Conservation (phyloP, 2,329 filamentous ascomycete species). For the Fusarium piperis region DNA sequence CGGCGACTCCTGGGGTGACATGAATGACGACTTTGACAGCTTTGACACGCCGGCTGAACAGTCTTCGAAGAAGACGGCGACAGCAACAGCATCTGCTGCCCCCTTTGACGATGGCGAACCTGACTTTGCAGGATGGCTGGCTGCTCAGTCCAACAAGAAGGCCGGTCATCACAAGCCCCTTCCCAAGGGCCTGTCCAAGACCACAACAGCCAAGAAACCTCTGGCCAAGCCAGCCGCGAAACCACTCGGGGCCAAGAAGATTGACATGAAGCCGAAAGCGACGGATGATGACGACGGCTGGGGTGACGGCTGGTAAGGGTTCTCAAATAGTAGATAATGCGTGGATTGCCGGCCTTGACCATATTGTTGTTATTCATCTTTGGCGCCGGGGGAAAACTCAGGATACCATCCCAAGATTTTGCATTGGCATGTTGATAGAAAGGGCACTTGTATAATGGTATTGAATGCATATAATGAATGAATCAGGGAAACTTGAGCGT, state of each 20-base stretch:
- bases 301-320: slow-evolving; percentile 70
- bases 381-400: slow-evolving; percentile 22
- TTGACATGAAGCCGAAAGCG: slow-evolving; percentile 73
- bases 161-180: slow-evolving; percentile 68
- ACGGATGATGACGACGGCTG: slow-evolving; percentile 68
- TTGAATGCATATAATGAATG: neutral
- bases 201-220: slow-evolving; percentile 55
- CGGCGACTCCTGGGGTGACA: slow-evolving; percentile 80
- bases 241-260: slow-evolving; percentile 68
- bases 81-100: slow-evolving; percentile 49
- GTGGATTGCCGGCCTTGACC: neutral
- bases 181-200: slow-evolving; percentile 84
- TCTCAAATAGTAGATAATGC: neutral
- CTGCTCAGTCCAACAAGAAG: slow-evolving; percentile 84
- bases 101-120: slow-evolving; percentile 89
- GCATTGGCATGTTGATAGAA: slow-evolving; percentile 21
- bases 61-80: slow-evolving; percentile 28
- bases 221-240: slow-evolving; percentile 55
- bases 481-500: neutral
- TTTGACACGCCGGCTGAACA: slow-evolving; percentile 48
- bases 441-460: slow-evolving; percentile 4
- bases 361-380: slow-evolving; percentile 5
- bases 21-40: slow-evolving; percentile 63
- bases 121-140: slow-evolving; percentile 95
- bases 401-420: slow-evolving; percentile 31